Evolutionary conservation across 139 green algal genomes (phyloP), one percentile per base, ranked within the genome.

Genomic region (Chlorella sp.): DNA sequence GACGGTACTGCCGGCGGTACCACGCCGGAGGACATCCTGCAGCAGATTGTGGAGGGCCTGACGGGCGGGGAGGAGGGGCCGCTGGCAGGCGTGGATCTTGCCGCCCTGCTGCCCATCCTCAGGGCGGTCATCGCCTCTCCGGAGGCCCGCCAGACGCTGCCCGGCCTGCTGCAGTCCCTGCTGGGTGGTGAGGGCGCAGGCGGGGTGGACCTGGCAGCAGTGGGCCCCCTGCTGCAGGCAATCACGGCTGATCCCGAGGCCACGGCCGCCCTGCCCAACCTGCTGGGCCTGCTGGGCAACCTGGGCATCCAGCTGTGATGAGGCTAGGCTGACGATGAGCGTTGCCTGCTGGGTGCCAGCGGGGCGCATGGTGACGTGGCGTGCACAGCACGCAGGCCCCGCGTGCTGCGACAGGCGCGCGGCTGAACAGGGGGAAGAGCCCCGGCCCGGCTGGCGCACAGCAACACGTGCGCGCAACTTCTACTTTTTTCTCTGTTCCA

Each of bases 271-370:
- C 81, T 86, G 81, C 81, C 81, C 21, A 26, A n/a, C 19, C 53
- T 86, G 81, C 81, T 86, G 81, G 53, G 53, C 57, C 81, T 86
- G 81, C 81, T 86, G 81, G 60, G 81, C 53, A 71, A 86, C 66
- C 84, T 88, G 64, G 79, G 79, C 42, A 39, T 85, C 28, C 14
- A 64, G 2, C 30, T 85, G 42, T 28, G 64, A 26, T 71, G 64
- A n/a, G n/a, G n/a, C n/a, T n/a, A n/a, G n/a, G n/a, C 64, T 71
- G 64, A 28, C 64, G 2, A 71, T 9, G 2, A 3, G 5, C 64
- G 21, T 9, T 9, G 11, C 64, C 2, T 12, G 48, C 48, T 57
- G 48, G 7, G 48, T 57, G 48, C 48, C 48, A 57, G 48, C 78
- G 19, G 39, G 78, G 78, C 39, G 78, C 37, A 19, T 9, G 28